Evolutionary conservation across 441 rosid species (phyloP).

Genomic region (Breynia disticha): DNA sequence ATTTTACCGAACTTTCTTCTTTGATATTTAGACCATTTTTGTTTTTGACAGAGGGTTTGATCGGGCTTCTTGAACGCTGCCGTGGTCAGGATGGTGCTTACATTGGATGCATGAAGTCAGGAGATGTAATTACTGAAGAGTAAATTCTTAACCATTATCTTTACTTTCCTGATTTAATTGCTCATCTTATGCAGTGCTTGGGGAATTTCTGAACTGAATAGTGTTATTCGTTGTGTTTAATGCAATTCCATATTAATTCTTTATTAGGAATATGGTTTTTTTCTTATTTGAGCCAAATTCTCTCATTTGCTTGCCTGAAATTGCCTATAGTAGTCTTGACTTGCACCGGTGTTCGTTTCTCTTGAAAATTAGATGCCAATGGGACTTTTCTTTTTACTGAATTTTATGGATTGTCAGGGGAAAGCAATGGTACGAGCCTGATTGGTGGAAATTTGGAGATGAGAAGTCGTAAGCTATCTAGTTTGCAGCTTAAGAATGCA

Average conservation of each 20-base stretch:
- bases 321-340: too few species aligned
- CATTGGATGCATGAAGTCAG: slow-evolving; percentile 97
- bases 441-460: slow-evolving; percentile 98
- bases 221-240: too few species aligned
- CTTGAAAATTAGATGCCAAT: too few species aligned
- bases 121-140: slow-evolving; percentile 73
- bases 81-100: slow-evolving; percentile 74
- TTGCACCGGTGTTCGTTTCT: too few species aligned
- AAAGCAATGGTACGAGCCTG: slow-evolving; percentile 92
- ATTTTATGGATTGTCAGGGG: slow-evolving; percentile 43
- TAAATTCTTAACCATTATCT: slow-evolving; percentile 26
- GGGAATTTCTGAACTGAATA: neutral
- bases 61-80: slow-evolving; percentile 58
- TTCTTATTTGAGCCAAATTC: too few species aligned
- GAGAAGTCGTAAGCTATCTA: slow-evolving; percentile 71
- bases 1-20: slow-evolving; percentile 1
- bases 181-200: slow-evolving; percentile 1
- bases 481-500: slow-evolving; percentile 7
- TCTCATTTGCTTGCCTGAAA: too few species aligned
- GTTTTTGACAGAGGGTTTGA: slow-evolving; percentile 54
- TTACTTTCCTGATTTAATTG: slow-evolving; percentile 8
- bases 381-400: neutral
- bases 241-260: too few species aligned
- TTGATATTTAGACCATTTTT: slow-evolving; percentile 12
- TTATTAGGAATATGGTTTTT: too few species aligned